Evolutionary conservation across 108 stramenopile species (phyloP), one percentile per base, ranked within the genome.

Genomic region (Pseudonitzschia delicatissima): DNA sequence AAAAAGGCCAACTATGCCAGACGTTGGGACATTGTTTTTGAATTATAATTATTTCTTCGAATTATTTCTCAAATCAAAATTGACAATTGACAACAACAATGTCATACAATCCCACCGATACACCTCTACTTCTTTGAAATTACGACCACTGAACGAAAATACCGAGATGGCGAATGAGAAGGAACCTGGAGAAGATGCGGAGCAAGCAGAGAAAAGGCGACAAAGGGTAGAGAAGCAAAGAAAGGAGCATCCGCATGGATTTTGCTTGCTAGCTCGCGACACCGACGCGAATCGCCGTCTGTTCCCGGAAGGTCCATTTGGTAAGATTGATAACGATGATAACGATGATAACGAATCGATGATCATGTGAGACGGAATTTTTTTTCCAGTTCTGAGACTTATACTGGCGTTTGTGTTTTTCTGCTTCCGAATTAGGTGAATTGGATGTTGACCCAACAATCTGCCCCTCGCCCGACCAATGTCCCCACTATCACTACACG

Each of bases 231-330:
- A 23, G 31, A 12, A 32, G 7, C 12, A 9, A n/a, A 31, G 32
- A 12, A 33, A 55, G 31, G n/a, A 55, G n/a, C 53, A 55, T 33
- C 75, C 69, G 2, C 32, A 62, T 60, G 76, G 76, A 25, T 25
- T 34, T 26, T 58, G 69, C 7, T 44, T 77, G 63, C 26, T 77
- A 42, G 68, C 57, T 45, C 26, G 76, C 12, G 59, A 77, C 39
- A 77, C 35, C 25, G 28, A 42, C 7, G 42, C 48, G n/a, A 77
- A 77, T 47, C 76, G 64, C 40, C 20, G 28, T 17, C 55, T 72
- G 4, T 72, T 62, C 52, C 69, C 61, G n/a, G 45, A 70, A 51
- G 69, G 69, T 25, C 69, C 69, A 1, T 70, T 70, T 52, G 69
- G 67, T 35, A 37, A 34, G 27, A n/a, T 52, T 36, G n/a, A 7